These are phyloP conservation scores for Ophiocordyceps camponoti-floridani DNA, from an alignment of 2,329 filamentous ascomycete genomes.

Conservation along the genomic window DNA sequence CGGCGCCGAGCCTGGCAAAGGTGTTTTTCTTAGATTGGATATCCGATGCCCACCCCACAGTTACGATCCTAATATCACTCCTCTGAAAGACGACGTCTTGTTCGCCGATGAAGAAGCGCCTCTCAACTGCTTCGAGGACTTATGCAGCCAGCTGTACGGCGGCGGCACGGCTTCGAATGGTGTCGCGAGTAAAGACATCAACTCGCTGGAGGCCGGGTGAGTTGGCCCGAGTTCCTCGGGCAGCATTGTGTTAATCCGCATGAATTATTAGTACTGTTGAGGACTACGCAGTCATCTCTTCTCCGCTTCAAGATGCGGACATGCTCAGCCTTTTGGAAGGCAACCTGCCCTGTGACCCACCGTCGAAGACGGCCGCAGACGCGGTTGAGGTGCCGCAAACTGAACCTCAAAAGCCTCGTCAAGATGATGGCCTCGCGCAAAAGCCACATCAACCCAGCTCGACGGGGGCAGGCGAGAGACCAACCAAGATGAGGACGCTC, in stretches of 20 bases:
- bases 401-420: background rate
- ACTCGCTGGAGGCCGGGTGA: background rate
- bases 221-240: background rate
- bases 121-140: slow-evolving; percentile 24
- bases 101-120: slow-evolving; percentile 37
- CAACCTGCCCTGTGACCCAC: background rate
- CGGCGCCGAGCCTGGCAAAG: slow-evolving; percentile 7
- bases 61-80: slow-evolving; percentile 58
- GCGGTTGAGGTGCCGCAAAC: background rate
- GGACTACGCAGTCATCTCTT: background rate
- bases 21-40: slow-evolving; percentile 45
- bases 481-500: slow-evolving; percentile 10
- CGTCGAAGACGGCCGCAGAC: background rate
- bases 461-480: background rate
- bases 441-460: background rate
- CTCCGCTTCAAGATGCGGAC: background rate
- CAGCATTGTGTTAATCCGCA: background rate
- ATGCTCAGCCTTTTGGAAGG: background rate
- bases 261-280: background rate
- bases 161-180: background rate
- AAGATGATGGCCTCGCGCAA: background rate
- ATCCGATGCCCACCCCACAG: slow-evolving; percentile 41
- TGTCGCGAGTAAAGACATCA: background rate
- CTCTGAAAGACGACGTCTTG: slow-evolving; percentile 53
- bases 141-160: slow-evolving; percentile 23